Evolutionary conservation across 768 basidiomycete genomes (phyloP), one percentile per base, ranked within the genome.

Genomic region (Psilocybe azurescens): DNA sequence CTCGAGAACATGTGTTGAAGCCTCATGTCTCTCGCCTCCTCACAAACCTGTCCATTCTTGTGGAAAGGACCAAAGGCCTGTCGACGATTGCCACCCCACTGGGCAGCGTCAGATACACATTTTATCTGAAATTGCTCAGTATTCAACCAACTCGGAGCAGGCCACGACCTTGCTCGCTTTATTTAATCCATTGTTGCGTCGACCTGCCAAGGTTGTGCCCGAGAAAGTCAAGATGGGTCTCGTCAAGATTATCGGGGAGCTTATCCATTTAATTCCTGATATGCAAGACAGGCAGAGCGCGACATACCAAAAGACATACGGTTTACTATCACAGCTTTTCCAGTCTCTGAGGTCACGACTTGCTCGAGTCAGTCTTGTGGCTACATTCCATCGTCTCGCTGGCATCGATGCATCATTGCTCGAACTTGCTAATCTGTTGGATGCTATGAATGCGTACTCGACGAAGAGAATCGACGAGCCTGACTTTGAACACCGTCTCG

Each of bases 151-250:
- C 68, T 79, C 86, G 1, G 72, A 75, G 0, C 93, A 98, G 69
- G 94, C 95, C 1, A 80, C 85, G 14, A 84, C 84, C 4, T 81
- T 99, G 5, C 81, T 95, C 20, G 70, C 77, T 0, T 80, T 98
- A 3, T 89, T 98, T 69, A 76, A 85, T 0, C 95, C 95, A 0
- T 80, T 97, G 29, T 80, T 99, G 13, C 89, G 90, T 52, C 90
- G 88, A 66, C 89, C 94, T 2, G 73, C 83, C 24, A 93, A 88
- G 71, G 72, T 88, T 3, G 85, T 97, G 0, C 84, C 91, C 0
- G 97, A 99, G 77, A 93, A 89, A 73, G 81, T 90, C 73, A 98
- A 99, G 78, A 79, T 86, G 41, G 86, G 96, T 70, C 74, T 98
- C 58, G 79, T 98, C 55, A 86, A 80, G 67, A 92, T 93, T 66